Base-by-base conservation (phyloP, 306 rosid genomes). In the Cicer arietinum region DNA sequence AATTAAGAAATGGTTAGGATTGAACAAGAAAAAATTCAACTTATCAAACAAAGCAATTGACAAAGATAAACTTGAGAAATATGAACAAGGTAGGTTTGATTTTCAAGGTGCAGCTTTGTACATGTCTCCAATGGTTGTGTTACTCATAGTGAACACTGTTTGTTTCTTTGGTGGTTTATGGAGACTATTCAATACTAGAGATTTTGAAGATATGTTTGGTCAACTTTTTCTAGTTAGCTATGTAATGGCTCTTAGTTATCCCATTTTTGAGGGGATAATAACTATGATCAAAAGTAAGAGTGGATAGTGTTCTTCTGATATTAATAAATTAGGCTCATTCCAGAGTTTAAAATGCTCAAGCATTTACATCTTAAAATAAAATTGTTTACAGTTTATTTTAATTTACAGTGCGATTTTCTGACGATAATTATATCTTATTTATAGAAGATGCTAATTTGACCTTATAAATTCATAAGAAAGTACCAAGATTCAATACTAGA, bases 31-130 rank as follows among this genome's bases (percentile, higher is more conserved):
- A 3, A 82, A 69, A 18, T 69, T 83, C 59, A 39, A 3, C 63
- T 71, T 86, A 14, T 68, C 86, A 77, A 83, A 86, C 79, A 86
- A 86, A 62, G 87, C 81, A 7, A 6, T 77, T 25, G 86, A 86
- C 70, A 77, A 83, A 77, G 89, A 86, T 30, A 86, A 86, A 25
- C 43, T 74, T 3, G 74, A 83, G 52, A 80, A 85, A 73, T 85
- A 85, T 46, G 82, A 85, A 45, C 51, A 83, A 56, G 89, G 89
- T 17, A 86, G n/a, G 64, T 86, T 86, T 30, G 67, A 86, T 83
- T 77, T 86, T 56, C 77, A 86, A 66, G 89, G 89, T 56, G 89
- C 87, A 12, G 85, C 87, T 14, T 3, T 83, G 61, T 78, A 67
- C 69, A 86, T 86, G 89, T 67, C 76, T 58, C 89, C 89, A 45